A percentile compares a stretch with the other conserved stretches of the same genome.
Evolutionary conservation across 23 red algal genomes (phyloP).

Genomic region (Gracilaria domingensis): DNA sequence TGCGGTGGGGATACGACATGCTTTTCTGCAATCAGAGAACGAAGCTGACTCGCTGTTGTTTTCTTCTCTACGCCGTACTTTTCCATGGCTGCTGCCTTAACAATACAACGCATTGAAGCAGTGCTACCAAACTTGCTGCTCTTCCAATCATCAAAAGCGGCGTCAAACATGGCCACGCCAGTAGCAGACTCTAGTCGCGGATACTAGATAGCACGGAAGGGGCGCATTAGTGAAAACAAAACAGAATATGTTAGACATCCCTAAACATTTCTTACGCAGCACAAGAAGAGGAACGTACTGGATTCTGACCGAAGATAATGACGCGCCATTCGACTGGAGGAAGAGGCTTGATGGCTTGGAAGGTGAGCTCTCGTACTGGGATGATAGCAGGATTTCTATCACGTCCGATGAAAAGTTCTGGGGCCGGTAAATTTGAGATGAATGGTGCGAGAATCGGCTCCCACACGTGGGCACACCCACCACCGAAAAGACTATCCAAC

Average conservation of each 20-base stretch:
- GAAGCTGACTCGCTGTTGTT: background rate
- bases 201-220: background rate
- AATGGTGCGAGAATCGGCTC: conserved; percentile 6
- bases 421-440: background rate
- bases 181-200: conserved; percentile 23
- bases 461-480: conserved; percentile 9
- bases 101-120: conserved; percentile 8
- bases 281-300: background rate
- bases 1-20: background rate
- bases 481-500: background rate
- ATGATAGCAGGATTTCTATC: background rate
- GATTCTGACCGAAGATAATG: conserved; percentile 27
- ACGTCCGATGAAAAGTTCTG: background rate
- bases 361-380: conserved; percentile 24
- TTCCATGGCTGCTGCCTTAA: conserved; percentile 18
- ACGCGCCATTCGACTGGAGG: conserved; percentile 1
- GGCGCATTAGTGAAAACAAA: no score
- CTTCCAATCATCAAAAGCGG: conserved; percentile 10
- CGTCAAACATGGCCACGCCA: conserved; percentile 21
- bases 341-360: conserved; percentile 17
- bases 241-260: no score
- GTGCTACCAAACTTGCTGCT: background rate
- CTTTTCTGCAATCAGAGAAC: background rate
- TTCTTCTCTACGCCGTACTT: background rate
- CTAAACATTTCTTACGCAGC: background rate